Evolutionary conservation across 2,329 filamentous ascomycete genomes (phyloP).

Genomic region (Diaporthe australafricana): DNA sequence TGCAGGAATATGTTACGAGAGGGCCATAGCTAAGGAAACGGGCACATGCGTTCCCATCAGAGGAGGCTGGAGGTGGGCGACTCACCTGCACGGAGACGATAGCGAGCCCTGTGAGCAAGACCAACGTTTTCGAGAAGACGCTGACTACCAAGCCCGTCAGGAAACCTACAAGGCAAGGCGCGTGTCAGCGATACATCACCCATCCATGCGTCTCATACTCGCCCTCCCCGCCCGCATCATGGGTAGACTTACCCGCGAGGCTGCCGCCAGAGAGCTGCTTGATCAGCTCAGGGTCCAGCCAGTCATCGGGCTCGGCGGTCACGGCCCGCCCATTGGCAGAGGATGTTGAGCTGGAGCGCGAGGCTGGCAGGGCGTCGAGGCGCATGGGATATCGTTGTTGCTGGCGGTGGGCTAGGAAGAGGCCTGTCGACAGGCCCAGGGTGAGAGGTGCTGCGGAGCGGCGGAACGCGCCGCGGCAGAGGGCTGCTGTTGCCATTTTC

Average conservation of each 20-base stretch:
- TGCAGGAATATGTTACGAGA: slow-evolving; percentile 39
- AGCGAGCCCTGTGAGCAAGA: slow-evolving; percentile 73
- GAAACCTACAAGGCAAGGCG: slow-evolving; percentile 61
- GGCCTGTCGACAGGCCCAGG: slow-evolving; percentile 41
- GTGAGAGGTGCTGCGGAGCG: slow-evolving; percentile 41
- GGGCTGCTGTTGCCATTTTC: slow-evolving; percentile 34
- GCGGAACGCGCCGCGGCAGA: slow-evolving; percentile 40
- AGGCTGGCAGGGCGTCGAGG: slow-evolving; percentile 42
- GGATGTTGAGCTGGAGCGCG: slow-evolving; percentile 18
- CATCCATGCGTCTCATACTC: background rate
- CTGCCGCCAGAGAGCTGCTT: slow-evolving; percentile 67
- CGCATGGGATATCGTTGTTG: slow-evolving; percentile 42
- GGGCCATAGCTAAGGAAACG: background rate
- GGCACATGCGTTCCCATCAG: background rate
- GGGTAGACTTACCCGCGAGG: slow-evolving; percentile 55
- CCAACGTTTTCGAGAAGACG: slow-evolving; percentile 77
- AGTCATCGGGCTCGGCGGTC: slow-evolving; percentile 37
- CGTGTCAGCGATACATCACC: background rate
- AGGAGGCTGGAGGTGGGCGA: slow-evolving; percentile 1
- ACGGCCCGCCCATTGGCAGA: slow-evolving; percentile 38
- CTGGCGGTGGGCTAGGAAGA: slow-evolving; percentile 43
- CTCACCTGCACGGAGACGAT: slow-evolving; percentile 73
- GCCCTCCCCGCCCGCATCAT: no score
- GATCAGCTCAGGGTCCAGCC: slow-evolving; percentile 51
- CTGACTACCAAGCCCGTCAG: slow-evolving; percentile 73